Conservation (phyloP, 768 basidiomycete genomes). For the Auriscalpium microsporum region DNA sequence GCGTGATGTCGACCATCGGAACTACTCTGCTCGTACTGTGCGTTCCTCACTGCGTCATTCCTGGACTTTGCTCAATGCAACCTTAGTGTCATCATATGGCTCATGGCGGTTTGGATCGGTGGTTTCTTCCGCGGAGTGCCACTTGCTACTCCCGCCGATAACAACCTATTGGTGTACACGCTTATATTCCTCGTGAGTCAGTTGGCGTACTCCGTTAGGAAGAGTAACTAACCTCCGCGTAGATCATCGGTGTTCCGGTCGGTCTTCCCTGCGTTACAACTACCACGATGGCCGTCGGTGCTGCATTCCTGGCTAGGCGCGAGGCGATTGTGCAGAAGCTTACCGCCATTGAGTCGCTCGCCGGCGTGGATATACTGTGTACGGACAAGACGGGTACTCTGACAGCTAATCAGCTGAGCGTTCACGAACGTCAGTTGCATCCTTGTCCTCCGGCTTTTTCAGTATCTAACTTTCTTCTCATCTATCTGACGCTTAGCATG, state of each 20-base stretch:
- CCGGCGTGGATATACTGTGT: constrained; percentile 40
- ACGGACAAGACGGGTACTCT: constrained; percentile 39
- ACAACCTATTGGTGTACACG: constrained; percentile 37
- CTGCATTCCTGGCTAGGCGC: constrained; percentile 33
- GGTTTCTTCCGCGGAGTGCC: constrained; percentile 30
- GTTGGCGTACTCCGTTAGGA: neutral
- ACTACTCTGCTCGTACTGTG: constrained; percentile 32
- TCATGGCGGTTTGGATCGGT: constrained; percentile 38
- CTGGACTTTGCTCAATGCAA: no score
- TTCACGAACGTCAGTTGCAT: constrained; percentile 29
- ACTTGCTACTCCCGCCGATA: constrained; percentile 33
- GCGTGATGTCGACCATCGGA: constrained; percentile 35
- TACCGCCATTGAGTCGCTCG: constrained; percentile 42
- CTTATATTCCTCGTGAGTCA: constrained; percentile 30
- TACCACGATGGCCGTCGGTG: constrained; percentile 34
- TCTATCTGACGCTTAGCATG: constrained; percentile 4
- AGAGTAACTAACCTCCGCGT: neutral
- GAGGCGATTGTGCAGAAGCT: constrained; percentile 42
- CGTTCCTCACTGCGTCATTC: neutral
- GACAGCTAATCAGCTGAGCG: constrained; percentile 40
- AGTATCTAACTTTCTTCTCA: neutral
- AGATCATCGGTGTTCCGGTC: constrained; percentile 41
- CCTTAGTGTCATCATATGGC: constrained; percentile 29
- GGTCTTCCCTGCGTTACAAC: constrained; percentile 40
- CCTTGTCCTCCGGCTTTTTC: neutral